phyloP scores from a whole-genome alignment of 257 asterid species.

The Solanum dulcamara region DNA sequence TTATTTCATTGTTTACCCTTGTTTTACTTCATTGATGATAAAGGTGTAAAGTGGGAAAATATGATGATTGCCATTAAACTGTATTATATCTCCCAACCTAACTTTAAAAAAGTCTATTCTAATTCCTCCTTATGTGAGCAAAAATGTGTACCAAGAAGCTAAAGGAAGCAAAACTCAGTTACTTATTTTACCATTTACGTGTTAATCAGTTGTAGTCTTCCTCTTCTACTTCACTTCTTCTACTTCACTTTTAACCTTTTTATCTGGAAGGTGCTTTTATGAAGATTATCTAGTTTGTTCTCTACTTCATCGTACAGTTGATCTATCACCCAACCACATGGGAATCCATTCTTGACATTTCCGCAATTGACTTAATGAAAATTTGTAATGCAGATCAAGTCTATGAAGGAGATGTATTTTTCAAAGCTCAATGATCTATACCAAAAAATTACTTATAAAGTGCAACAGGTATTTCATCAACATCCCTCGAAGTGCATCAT shows the following conservation, averaged over 20 bases:
- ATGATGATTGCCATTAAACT: not conserved
- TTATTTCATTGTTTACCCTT: not conserved
- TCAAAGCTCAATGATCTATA: conserved; percentile 52
- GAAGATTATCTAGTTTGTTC: not conserved
- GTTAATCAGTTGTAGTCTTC: not conserved
- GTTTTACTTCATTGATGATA: not conserved
- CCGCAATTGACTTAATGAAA: not conserved
- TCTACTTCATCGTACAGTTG: not conserved
- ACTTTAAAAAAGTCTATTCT: not conserved
- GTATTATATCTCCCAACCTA: not conserved
- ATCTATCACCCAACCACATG: not conserved
- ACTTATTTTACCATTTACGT: not conserved
- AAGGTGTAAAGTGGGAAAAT: not conserved
- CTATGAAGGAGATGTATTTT: conserved; percentile 58
- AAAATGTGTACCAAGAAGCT: not conserved
- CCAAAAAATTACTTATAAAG: conserved; percentile 43
- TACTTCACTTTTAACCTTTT: not conserved
- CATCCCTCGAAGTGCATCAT: not conserved
- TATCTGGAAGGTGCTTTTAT: not conserved
- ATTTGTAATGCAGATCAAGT: conserved; percentile 50
- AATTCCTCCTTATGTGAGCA: not conserved
- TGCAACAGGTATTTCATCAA: conserved; percentile 48
- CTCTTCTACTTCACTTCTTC: not conserved
- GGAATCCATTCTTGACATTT: not conserved
- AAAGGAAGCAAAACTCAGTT: not conserved